Conservation (phyloP, 306 rosid genomes). For the Quercus aquifolioides region DNA sequence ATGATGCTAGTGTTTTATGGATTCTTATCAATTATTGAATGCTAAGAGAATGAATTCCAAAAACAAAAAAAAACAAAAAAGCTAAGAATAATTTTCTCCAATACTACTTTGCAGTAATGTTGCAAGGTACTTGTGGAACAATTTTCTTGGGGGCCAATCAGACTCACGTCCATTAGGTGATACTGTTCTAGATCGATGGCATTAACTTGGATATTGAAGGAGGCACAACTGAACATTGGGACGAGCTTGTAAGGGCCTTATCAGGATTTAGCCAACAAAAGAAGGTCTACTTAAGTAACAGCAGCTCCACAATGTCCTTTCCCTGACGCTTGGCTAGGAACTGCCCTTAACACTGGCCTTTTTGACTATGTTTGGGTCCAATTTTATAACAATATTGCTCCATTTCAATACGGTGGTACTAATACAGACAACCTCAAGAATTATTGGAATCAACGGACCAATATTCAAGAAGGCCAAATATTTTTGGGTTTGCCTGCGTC, state of each 20-base stretch:
- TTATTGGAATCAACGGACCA: constrained; percentile 30
- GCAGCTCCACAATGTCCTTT: neutral
- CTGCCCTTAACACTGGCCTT: neutral
- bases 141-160: neutral
- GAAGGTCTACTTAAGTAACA: constrained; percentile 18
- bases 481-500: constrained; percentile 13
- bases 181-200: no score
- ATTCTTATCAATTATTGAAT: no score
- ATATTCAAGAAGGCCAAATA: neutral
- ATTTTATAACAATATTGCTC: constrained; percentile 16
- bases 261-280: neutral
- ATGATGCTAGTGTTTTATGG: no score
- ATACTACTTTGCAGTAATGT: neutral
- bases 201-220: neutral
- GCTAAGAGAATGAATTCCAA: no score
- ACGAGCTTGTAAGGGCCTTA: neutral
- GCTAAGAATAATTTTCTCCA: no score
- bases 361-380: constrained; percentile 11
- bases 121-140: constrained; percentile 2
- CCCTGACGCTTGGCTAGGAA: neutral
- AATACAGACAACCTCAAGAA: constrained; percentile 10
- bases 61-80: no score
- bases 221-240: neutral
- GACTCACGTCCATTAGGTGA: no score
- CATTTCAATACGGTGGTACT: constrained; percentile 8